Percentiles rank a stretch among this genome's conserved stretches.
These are phyloP conservation scores for Xylariaceae sp. DNA, from an alignment of 2,329 filamentous ascomycete genomes.

Conservation along the genomic window DNA sequence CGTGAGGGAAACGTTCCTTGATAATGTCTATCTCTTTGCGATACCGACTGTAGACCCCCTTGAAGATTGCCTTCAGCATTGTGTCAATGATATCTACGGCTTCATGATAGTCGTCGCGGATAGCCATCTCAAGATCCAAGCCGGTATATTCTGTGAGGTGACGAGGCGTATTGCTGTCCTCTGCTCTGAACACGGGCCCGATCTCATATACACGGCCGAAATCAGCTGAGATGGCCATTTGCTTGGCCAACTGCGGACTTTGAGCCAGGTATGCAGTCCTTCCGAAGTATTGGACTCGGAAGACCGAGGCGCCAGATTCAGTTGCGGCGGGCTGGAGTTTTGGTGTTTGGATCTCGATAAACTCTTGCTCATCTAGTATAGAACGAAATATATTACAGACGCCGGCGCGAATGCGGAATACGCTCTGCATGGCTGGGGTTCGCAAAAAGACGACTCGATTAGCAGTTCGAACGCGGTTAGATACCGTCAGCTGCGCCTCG, in stretches of 20 bases:
- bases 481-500: slow-evolving; percentile 57
- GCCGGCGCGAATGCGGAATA: slow-evolving; percentile 81
- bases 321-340: slow-evolving; percentile 88
- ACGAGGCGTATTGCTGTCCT: slow-evolving; percentile 92
- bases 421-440: slow-evolving; percentile 79
- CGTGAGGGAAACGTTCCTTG: slow-evolving; percentile 79
- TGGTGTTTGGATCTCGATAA: slow-evolving; percentile 91
- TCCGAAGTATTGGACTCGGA: slow-evolving; percentile 88
- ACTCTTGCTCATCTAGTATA: slow-evolving; percentile 68
- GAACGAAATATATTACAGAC: slow-evolving; percentile 76
- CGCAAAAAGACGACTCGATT: slow-evolving; percentile 81
- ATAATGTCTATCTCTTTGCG: slow-evolving; percentile 70
- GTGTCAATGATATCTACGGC: slow-evolving; percentile 73
- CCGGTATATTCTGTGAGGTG: slow-evolving; percentile 94
- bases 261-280: slow-evolving; percentile 84
- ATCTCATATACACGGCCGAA: slow-evolving; percentile 88
- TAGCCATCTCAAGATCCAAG: slow-evolving; percentile 87
- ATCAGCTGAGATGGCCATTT: slow-evolving; percentile 86
- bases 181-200: slow-evolving; percentile 84
- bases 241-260: slow-evolving; percentile 87
- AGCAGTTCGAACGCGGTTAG: slow-evolving; percentile 62
- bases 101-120: slow-evolving; percentile 86
- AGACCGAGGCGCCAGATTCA: slow-evolving; percentile 86
- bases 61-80: slow-evolving; percentile 76
- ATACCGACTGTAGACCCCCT: slow-evolving; percentile 64